Evolutionary conservation across 345 rosid genomes (phyloP), one percentile per base, ranked within the genome.

Genomic region (Populus nigra): DNA sequence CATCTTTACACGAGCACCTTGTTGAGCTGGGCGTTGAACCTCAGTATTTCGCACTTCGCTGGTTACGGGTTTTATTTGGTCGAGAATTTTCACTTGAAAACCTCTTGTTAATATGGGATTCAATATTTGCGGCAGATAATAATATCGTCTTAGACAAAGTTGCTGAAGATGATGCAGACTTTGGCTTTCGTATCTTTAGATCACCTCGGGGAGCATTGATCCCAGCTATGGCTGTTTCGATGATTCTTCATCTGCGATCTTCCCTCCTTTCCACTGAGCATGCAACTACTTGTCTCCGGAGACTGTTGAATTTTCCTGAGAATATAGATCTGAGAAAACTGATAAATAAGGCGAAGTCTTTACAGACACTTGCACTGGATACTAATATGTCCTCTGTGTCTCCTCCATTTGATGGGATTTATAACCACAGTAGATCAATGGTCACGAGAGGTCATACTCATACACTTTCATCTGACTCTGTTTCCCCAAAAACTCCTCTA

Each of bases 21-120:
- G 89, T 91, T 39, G 97, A 96, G 76, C 93, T 96, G 16, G 95
- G 97, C 74, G 97, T 93, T 78, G 98, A 96, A 84, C 99, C 99
- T 33, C 99, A 96, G 83, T 93, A 96, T 85, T 96, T 96, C 73
- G 91, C 93, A 62, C 95, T 96, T 65, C 96, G 99, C 61, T 96
- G 99, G 99, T 78, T 96, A 73, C 83, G 99, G 2, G 99, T 96
- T 79, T 81, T 93, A 85, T 96, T 91, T 81, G 98, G 98, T 71
- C 90, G 99, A 65, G 99, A 96, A 77, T 91, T 96, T 83, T 80
- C 89, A 25, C 94, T 96, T 76, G 88, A 76, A 59, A 87, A 88
- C 85, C 89, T 96, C 61, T 88, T 96, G 86, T 74, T 88, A 73
- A 81, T 96, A 69, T 96, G 99, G 99, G 99, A 96, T 82, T 96